phyloP scores from a whole-genome alignment of 2,329 filamentous ascomycete species.

The Hymenoscyphus fraxineus region DNA sequence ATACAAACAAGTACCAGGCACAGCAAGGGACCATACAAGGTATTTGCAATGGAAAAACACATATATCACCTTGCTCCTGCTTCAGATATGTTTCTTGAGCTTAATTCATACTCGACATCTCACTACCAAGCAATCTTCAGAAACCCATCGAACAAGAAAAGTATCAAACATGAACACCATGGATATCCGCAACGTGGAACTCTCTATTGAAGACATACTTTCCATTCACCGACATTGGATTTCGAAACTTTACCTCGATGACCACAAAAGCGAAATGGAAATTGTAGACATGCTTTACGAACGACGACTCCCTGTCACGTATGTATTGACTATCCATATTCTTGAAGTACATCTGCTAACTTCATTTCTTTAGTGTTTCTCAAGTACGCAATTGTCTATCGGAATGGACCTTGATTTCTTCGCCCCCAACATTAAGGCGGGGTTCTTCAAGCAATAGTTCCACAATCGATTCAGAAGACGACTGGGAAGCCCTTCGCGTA shows the following conservation, averaged over 20 bases:
- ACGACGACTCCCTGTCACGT: conserved; percentile 22
- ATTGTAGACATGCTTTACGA: conserved; percentile 23
- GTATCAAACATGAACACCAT: conserved; percentile 11
- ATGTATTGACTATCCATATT: conserved; percentile 2
- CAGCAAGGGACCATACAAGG: background rate
- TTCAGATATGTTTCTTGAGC: background rate
- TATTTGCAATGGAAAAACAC: background rate
- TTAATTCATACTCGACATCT: background rate
- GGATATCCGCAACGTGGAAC: conserved; percentile 22
- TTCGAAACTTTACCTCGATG: conserved; percentile 23
- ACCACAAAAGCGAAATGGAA: conserved; percentile 22
- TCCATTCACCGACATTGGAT: conserved; percentile 23
- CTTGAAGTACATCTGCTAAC: conserved; percentile 10
- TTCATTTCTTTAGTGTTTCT: conserved; percentile 14
- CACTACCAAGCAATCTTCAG: background rate
- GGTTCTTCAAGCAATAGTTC: conserved; percentile 8
- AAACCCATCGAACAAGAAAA: background rate
- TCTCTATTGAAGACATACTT: conserved; percentile 26
- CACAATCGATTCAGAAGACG: conserved; percentile 5
- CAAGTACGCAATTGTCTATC: conserved; percentile 23
- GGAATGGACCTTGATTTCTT: conserved; percentile 19
- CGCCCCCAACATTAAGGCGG: conserved; percentile 8
- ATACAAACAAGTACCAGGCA: background rate
- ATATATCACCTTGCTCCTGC: conserved; percentile 3
- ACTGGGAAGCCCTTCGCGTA: conserved; percentile 13